Evolutionary conservation across 164 flowering plant genomes (phyloP), one percentile per base, ranked within the genome.

Genomic region (Vitis amurensis): DNA sequence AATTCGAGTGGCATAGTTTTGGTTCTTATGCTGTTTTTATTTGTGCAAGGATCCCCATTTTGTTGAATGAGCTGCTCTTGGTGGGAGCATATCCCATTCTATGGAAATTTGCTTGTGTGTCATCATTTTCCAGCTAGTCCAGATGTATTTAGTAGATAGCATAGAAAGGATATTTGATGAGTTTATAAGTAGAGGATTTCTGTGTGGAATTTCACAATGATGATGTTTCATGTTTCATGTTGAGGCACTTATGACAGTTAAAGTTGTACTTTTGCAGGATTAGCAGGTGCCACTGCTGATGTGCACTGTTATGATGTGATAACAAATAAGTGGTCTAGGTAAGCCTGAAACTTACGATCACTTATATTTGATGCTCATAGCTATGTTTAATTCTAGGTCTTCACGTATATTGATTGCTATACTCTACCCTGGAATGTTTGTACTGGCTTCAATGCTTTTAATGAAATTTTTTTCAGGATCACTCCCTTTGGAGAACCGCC

Each of bases 231-330:
- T 72, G 50, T 11, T 60, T 31, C 14, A n/a, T 48, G 37, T 10
- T 44, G 10, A 66, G 16, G n/a, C 31, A 59, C 11, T 58, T 31
- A 53, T 59, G 29, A 9, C 66, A 15, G 5, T 53, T 11, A 19
- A 64, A 50, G 19, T 52, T 57, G 31, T 60, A 15, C 50, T 69
- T 73, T 73, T 83, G 80, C 95, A 96, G 99, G 97, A 55, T 79
- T 96, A 61, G 98, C 99, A 4, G 98, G 97, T 71, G 98, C 99
- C 31, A 93, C 99, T 59, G 97, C 99, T 57, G 99, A 96, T 78
- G 93, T 93, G 47, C 99, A 96, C 70, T 93, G 94, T 75, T 96
- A 93, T 78, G 98, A 96, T 78, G 94, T 96, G 5, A 75, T 92
- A 63, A 80, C 99, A 11, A 96, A 93, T 79, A 96, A 96, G 78